phyloP scores from a whole-genome alignment of 768 basidiomycete genomes.

The Agaricus sinodeliciosus region DNA sequence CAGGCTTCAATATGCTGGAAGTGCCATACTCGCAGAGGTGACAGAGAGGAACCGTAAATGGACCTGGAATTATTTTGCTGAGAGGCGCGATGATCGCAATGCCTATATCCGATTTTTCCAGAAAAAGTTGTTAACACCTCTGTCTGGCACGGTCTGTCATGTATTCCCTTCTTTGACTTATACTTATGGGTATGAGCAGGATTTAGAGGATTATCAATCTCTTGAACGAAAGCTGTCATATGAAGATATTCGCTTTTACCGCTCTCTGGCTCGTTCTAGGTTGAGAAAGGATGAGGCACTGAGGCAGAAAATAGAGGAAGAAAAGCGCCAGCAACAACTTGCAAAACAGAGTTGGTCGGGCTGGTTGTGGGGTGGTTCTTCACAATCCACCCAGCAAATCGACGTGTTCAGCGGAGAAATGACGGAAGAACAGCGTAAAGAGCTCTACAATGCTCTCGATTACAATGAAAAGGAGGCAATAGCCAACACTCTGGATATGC shows the following conservation, averaged over 20 bases:
- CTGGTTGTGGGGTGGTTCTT: slow-evolving; percentile 80
- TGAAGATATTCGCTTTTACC: slow-evolving; percentile 95
- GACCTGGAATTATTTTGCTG: slow-evolving; percentile 88
- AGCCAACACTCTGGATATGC: slow-evolving; percentile 58
- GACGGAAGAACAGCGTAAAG: slow-evolving; percentile 85
- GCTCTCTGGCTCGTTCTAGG: slow-evolving; percentile 87
- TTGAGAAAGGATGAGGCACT: slow-evolving; percentile 80
- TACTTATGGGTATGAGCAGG: slow-evolving; percentile 34
- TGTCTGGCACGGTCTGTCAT: slow-evolving; percentile 47
- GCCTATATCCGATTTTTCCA: slow-evolving; percentile 82
- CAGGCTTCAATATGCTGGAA: slow-evolving; percentile 70
- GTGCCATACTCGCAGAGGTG: slow-evolving; percentile 76
- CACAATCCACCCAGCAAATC: slow-evolving; percentile 29
- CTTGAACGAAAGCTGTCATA: slow-evolving; percentile 84
- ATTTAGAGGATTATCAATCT: slow-evolving; percentile 39
- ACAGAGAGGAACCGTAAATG: slow-evolving; percentile 79
- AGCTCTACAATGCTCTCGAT: slow-evolving; percentile 87
- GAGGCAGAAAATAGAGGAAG: slow-evolving; percentile 62
- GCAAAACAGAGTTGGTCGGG: slow-evolving; percentile 53
- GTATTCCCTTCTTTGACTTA: not conserved
- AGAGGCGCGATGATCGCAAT: slow-evolving; percentile 83
- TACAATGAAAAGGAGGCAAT: slow-evolving; percentile 85
- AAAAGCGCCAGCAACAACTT: slow-evolving; percentile 44
- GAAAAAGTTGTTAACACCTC: slow-evolving; percentile 52
- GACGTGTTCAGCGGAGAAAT: slow-evolving; percentile 64